Evolutionary conservation across 495 filamentous ascomycete species (phyloP).

Genomic region (Astrothelium subdiscretum): DNA sequence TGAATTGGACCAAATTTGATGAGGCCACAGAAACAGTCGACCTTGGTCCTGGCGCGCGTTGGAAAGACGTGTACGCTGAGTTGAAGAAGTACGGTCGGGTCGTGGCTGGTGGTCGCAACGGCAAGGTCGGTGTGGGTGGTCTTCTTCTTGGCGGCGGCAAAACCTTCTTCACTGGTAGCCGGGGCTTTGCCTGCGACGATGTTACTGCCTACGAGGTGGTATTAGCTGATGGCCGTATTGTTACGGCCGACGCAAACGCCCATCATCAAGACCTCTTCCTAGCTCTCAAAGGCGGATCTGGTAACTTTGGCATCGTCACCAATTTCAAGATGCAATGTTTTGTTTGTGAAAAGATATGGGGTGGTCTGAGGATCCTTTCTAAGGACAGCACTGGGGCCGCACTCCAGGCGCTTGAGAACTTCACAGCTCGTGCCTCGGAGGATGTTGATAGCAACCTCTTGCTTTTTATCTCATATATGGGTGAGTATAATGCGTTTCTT

Average conservation of each 20-base stretch:
- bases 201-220: constrained; percentile 23
- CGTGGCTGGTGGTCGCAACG: constrained; percentile 12
- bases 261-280: constrained; percentile 23
- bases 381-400: background rate
- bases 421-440: background rate
- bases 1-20: background rate
- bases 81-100: constrained; percentile 2
- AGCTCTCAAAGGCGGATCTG: constrained; percentile 28
- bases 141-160: constrained; percentile 12
- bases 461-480: background rate
- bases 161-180: background rate
- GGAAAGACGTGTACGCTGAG: constrained; percentile 11
- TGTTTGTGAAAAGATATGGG: constrained; percentile 8
- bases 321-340: constrained; percentile 16
- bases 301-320: constrained; percentile 32
- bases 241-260: constrained; percentile 9
- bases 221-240: constrained; percentile 12
- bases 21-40: constrained; percentile 32
- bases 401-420: constrained; percentile 5
- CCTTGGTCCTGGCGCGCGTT: constrained; percentile 16
- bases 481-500: background rate
- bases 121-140: constrained; percentile 15
- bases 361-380: constrained; percentile 8
- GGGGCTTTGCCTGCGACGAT: constrained; percentile 13
- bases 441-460: background rate